Evolutionary conservation across 2,329 filamentous ascomycete genomes (phyloP).

Genomic region (Pseudonectria foliicola): DNA sequence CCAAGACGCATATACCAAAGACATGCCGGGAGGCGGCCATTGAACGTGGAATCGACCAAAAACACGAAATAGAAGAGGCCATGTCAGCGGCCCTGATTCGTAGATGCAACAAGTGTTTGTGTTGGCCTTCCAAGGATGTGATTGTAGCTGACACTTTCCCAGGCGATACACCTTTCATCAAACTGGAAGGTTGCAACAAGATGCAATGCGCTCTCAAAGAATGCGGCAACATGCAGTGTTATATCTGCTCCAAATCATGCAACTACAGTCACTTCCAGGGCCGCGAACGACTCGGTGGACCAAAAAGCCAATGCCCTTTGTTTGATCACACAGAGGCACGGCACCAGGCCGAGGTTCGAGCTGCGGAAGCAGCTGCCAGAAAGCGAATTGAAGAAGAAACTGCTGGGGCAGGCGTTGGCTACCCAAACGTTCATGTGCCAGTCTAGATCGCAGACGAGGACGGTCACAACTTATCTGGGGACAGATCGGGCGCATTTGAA

Average conservation of each 20-base stretch:
- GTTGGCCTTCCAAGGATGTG: background rate
- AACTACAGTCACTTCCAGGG: conserved; percentile 68
- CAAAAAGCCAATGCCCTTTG: conserved; percentile 53
- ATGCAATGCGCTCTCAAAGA: conserved; percentile 59
- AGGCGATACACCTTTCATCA: conserved; percentile 70
- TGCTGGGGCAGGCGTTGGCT: conserved; percentile 50
- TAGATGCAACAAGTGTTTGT: conserved; percentile 59
- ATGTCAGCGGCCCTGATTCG: conserved; percentile 76
- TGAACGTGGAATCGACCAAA: conserved; percentile 52
- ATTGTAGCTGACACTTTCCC: conserved; percentile 9
- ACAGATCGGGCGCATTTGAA: background rate
- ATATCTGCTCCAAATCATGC: conserved; percentile 62
- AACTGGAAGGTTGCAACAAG: conserved; percentile 75
- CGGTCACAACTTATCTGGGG: too few species aligned
- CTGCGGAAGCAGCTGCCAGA: conserved; percentile 52
- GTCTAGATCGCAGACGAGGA: conserved; percentile 42
- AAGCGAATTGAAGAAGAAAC: conserved; percentile 50
- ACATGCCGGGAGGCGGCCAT: conserved; percentile 60
- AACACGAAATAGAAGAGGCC: conserved; percentile 71
- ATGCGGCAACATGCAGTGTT: conserved; percentile 53
- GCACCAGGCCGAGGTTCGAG: conserved; percentile 55
- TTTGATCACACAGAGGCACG: conserved; percentile 56
- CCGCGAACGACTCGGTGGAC: conserved; percentile 34
- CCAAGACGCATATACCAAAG: conserved; percentile 63
- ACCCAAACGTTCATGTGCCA: conserved; percentile 54